Conservation (phyloP, 768 basidiomycete genomes). For the Plicaturopsis crispa region DNA sequence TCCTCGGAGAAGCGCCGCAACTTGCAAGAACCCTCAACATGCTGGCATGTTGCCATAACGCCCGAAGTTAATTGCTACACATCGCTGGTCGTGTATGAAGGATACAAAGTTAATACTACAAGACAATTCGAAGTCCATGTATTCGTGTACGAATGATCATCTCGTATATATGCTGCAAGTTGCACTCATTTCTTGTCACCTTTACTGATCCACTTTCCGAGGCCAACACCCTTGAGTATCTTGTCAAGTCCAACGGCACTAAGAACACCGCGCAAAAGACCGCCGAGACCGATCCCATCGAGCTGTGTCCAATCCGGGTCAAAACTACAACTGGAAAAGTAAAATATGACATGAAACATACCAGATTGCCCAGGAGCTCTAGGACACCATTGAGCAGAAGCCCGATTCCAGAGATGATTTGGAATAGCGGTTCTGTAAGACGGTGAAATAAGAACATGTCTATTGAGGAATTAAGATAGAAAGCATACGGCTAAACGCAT, state of each 20-base stretch:
- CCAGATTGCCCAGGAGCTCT: slow-evolving; percentile 25
- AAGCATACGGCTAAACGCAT: slow-evolving; percentile 25
- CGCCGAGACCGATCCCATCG: background rate
- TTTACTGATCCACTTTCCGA: background rate
- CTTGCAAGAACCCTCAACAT: too few relatives aligned
- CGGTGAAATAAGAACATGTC: background rate
- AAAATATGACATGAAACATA: slow-evolving; percentile 4
- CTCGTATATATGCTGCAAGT: too few relatives aligned
- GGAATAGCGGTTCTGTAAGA: slow-evolving; percentile 23
- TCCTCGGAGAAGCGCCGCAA: too few relatives aligned
- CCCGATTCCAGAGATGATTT: slow-evolving; percentile 30
- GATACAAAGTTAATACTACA: too few relatives aligned
- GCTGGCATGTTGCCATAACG: too few relatives aligned
- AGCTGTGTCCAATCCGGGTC: background rate
- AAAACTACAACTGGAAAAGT: background rate
- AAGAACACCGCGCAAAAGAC: background rate
- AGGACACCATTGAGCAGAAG: slow-evolving; percentile 27
- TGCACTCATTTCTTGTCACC: too few relatives aligned
- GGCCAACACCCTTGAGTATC: background rate
- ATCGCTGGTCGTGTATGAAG: too few relatives aligned
- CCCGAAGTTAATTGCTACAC: too few relatives aligned
- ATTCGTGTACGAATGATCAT: too few relatives aligned
- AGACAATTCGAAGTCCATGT: too few relatives aligned
- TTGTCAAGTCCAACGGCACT: background rate
- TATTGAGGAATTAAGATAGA: background rate